Conservation (phyloP, 202 grass and related monocot genomes). For the Schoenoplectus triqueter region DNA sequence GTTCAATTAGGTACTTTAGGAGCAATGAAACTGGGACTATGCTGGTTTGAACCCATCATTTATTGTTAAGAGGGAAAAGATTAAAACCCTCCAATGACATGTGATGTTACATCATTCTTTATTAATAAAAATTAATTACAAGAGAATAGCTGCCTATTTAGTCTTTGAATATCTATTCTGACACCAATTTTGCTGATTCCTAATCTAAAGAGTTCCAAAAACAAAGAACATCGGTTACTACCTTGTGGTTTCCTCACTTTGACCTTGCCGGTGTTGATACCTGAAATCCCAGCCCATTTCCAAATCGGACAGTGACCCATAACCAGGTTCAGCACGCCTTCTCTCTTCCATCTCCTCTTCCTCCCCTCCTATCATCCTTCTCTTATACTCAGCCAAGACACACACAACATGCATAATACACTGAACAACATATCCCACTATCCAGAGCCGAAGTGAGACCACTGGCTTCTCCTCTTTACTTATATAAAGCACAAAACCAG, state of each 20-base stretch:
- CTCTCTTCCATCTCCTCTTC: slow-evolving; percentile 7
- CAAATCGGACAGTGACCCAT: slow-evolving; percentile 19
- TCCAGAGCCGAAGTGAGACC: slow-evolving; percentile 54
- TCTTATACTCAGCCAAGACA: slow-evolving; percentile 55
- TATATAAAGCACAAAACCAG: slow-evolving; percentile 52
- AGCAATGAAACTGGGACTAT: background rate
- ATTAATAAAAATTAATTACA: background rate
- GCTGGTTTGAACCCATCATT: background rate
- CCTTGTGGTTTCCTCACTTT: slow-evolving; percentile 35
- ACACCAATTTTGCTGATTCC: background rate
- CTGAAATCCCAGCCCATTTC: slow-evolving; percentile 36
- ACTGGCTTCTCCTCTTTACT: slow-evolving; percentile 45
- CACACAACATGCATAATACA: slow-evolving; percentile 60
- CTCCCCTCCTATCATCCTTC: background rate
- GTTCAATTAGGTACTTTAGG: no score
- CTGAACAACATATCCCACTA: slow-evolving; percentile 61
- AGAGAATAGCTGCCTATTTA: background rate
- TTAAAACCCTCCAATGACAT: background rate
- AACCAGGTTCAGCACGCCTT: background rate
- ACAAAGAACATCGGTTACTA: slow-evolving; percentile 27
- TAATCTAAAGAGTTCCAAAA: background rate
- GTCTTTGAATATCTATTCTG: background rate
- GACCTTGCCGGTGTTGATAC: slow-evolving; percentile 7
- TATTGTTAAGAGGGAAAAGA: background rate
- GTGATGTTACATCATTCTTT: background rate